Evolutionary conservation across 2,329 filamentous ascomycete species (phyloP), one percentile per base, ranked within the genome.

Genomic region (Ceratocystis eucalypticola): DNA sequence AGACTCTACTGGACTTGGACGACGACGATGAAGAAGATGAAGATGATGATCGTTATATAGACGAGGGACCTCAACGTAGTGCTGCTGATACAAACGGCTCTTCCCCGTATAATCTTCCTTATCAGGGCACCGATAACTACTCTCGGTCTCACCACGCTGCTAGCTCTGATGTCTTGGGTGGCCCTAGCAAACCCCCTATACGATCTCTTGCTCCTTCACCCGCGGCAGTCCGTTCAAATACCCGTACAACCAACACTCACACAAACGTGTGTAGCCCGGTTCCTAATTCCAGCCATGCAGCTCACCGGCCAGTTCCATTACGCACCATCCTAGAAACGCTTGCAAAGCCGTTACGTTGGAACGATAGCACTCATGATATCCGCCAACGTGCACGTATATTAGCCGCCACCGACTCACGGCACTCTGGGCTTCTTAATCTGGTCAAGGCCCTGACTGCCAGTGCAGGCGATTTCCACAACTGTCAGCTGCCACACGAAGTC

Each of bases 291-390:
- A 46, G 53, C 15, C 37, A 65, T 55, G 10, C 53, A 3, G 37
- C 44, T 12, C 48, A 65, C n/a, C 64, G 61, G 17, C 66, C 66
- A 46, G n/a, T 67, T 15, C 66, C 66, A 12, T 44, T 67, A 15
- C 66, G 66, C 20, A 67, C 61, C 28, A 50, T 67, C 7, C 62
- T 67, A 1, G 62, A 64, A 45, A 67, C 66, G 2, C 61, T 67
- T 2, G 50, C 44, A 33, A 67, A 67, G 20, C 66, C 66, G 15
- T 20, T 67, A 7, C 66, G 62, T 44, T 65, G 62, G 62, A 50
- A 57, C 25, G 44, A 62, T 37, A 63, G 25, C n/a, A 37, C 45
- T 1, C 65, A 62, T 7, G 46, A 66, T 57, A 30, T 66, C 17
- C 65, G 65, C 5, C 45, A 62, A 1, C 65, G 59, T 8, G 46